A percentile compares a stretch with the other conserved stretches of the same genome.
Conservation (phyloP, 352 stramenopile species). For the Phytophthora macrochlamydospora region DNA sequence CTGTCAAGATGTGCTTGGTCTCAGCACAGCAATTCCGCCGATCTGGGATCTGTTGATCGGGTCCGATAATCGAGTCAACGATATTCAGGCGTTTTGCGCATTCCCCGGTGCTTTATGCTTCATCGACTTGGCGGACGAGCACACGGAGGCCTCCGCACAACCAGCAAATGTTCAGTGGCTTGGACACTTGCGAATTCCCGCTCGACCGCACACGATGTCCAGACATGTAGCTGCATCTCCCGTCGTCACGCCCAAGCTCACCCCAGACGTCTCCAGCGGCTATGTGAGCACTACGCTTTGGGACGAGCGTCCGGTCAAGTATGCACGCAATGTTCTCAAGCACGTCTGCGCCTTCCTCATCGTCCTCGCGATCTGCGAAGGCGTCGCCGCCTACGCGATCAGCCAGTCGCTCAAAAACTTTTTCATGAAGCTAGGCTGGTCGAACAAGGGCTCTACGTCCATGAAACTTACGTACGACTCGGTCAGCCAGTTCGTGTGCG, state of each 20-base stretch:
- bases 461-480: conserved; percentile 77
- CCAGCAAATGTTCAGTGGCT: not conserved
- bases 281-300: conserved; percentile 39
- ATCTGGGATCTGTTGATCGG: no score
- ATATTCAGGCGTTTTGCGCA: not conserved
- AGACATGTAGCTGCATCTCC: conserved; percentile 1
- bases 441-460: conserved; percentile 41
- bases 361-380: conserved; percentile 44
- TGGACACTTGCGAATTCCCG: conserved; percentile 7
- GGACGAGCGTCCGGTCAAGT: conserved; percentile 55
- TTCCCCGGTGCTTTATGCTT: not conserved
- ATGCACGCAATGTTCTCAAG: conserved; percentile 61
- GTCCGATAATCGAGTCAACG: not conserved
- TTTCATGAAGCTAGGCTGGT: conserved; percentile 64
- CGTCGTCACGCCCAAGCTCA: conserved; percentile 18
- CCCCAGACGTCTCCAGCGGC: conserved; percentile 8
- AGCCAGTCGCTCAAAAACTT: conserved; percentile 73
- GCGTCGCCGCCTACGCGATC: conserved; percentile 64
- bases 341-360: conserved; percentile 66
- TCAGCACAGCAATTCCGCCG: no score
- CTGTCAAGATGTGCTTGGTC: not conserved
- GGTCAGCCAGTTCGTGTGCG: conserved; percentile 60
- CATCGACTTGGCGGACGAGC: not conserved
- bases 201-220: conserved; percentile 2
- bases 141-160: not conserved